Evolutionary conservation across 768 basidiomycete genomes (phyloP).

Genomic region (Pleurotus giganteus): DNA sequence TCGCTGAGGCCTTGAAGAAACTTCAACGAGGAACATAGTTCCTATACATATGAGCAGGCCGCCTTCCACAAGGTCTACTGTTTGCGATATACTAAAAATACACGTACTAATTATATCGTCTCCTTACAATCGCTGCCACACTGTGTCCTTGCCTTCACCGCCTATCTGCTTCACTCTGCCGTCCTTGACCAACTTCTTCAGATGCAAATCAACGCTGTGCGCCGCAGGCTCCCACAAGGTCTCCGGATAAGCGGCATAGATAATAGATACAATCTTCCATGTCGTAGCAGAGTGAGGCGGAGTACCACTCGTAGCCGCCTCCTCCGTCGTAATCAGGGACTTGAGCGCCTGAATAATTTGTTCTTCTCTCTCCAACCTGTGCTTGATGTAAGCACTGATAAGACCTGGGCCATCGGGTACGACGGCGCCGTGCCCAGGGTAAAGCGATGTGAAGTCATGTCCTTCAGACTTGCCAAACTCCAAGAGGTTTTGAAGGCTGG

Average conservation of each 20-base stretch:
- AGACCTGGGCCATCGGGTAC: slow-evolving; percentile 58
- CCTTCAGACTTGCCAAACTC: slow-evolving; percentile 30
- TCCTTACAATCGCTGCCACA: slow-evolving; percentile 38
- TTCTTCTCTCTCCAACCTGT: slow-evolving; percentile 77
- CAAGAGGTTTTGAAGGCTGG: slow-evolving; percentile 59
- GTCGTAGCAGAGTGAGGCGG: slow-evolving; percentile 35
- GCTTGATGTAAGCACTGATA: slow-evolving; percentile 72
- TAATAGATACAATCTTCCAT: slow-evolving; percentile 57
- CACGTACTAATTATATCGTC: background rate
- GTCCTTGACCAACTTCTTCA: slow-evolving; percentile 70
- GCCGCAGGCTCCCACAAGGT: slow-evolving; percentile 72
- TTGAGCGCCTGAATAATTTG: slow-evolving; percentile 64
- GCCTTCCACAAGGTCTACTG: background rate
- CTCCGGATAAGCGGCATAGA: slow-evolving; percentile 75
- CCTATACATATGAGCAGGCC: background rate
- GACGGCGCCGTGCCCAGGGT: slow-evolving; percentile 88
- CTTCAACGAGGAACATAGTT: too few relatives aligned
- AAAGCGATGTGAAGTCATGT: slow-evolving; percentile 48
- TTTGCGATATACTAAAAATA: background rate
- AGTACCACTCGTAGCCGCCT: background rate
- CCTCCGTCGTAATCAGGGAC: slow-evolving; percentile 25
- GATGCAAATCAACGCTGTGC: slow-evolving; percentile 64
- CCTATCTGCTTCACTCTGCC: slow-evolving; percentile 48
- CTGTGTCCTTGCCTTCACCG: slow-evolving; percentile 49
- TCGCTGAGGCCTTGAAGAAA: too few relatives aligned